Evolutionary conservation across 192 early-diverging fungal genomes (phyloP).

Genomic region (Mortierella hygrophila): DNA sequence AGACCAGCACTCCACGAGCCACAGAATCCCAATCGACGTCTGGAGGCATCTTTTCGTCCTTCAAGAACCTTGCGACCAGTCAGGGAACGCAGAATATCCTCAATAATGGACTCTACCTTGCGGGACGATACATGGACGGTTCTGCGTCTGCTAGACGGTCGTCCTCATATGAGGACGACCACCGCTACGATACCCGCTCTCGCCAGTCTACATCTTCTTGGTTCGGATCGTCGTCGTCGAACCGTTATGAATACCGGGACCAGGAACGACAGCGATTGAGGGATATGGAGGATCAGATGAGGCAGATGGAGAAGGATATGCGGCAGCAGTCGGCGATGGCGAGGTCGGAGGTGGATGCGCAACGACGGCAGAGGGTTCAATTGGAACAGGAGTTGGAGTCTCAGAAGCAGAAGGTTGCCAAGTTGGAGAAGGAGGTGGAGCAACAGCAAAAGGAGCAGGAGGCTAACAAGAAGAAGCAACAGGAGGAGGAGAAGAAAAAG

Average conservation of each 20-base stretch:
- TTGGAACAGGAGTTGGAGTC: conserved; percentile 42
- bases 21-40: background rate
- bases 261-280: conserved; percentile 28
- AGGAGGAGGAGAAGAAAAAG: conserved; percentile 20
- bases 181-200: background rate
- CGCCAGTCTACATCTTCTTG: conserved; percentile 1
- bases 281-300: conserved; percentile 33
- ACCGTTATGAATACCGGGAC: conserved; percentile 8
- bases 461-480: conserved; percentile 15
- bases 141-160: background rate
- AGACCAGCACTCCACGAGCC: background rate
- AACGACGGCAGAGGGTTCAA: conserved; percentile 26
- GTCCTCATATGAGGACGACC: background rate
- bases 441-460: conserved; percentile 10
- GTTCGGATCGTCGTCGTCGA: background rate
- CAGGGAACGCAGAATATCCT: conserved; percentile 11
- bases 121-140: conserved; percentile 33
- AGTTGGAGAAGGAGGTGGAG: conserved; percentile 37
- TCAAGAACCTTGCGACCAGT: conserved; percentile 22
- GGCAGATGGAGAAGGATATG: conserved; percentile 47
- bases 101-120: conserved; percentile 43
- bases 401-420: conserved; percentile 37
- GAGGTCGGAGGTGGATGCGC: conserved; percentile 34
- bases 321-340: conserved; percentile 24
- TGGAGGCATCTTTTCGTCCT: conserved; percentile 23